Percentiles rank a stretch among this genome's conserved stretches.
phyloP scores from a whole-genome alignment of 352 stramenopile genomes.

The Globisporangium carolinianum region DNA sequence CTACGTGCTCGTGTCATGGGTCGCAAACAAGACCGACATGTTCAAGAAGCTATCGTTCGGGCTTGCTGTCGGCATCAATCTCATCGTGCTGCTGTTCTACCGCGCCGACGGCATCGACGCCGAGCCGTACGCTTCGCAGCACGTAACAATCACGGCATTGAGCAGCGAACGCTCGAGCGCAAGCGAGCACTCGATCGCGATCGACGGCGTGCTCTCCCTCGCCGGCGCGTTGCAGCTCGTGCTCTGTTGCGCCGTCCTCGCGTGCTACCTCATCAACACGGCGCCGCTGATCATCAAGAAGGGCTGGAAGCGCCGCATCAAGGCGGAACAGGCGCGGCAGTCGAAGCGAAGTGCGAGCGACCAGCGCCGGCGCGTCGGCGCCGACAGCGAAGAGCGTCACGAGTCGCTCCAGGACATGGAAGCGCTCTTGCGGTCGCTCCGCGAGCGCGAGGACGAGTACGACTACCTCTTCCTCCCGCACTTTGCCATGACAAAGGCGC shows the following conservation, averaged over 20 bases:
- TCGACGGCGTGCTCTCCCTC: slow-evolving; percentile 30
- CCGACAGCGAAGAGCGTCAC: slow-evolving; percentile 25
- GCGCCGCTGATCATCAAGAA: slow-evolving; percentile 63
- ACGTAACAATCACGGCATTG: slow-evolving; percentile 23
- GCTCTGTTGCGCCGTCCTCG: slow-evolving; percentile 37
- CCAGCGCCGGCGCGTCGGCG: slow-evolving; percentile 11
- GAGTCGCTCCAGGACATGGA: slow-evolving; percentile 65
- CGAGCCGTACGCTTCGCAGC: slow-evolving; percentile 35
- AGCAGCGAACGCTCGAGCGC: slow-evolving; percentile 1
- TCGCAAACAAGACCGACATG: slow-evolving; percentile 31
- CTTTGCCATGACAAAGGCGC: not conserved
- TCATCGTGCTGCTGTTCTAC: slow-evolving; percentile 55
- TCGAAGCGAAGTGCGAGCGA: slow-evolving; percentile 38
- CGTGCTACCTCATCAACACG: slow-evolving; percentile 61
- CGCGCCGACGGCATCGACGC: slow-evolving; percentile 43
- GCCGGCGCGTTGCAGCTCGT: slow-evolving; percentile 47
- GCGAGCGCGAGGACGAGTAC: slow-evolving; percentile 57
- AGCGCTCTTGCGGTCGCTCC: slow-evolving; percentile 41
- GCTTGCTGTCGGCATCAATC: slow-evolving; percentile 45
- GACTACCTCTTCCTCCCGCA: slow-evolving; percentile 49
- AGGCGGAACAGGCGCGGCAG: slow-evolving; percentile 23
- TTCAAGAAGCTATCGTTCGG: slow-evolving; percentile 52
- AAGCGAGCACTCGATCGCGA: slow-evolving; percentile 17
- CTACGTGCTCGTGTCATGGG: slow-evolving; percentile 22
- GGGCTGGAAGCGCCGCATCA: slow-evolving; percentile 53